These are phyloP conservation scores for Mortierella alpina DNA, from an alignment of 192 early-diverging fungal genomes.

Conservation along the genomic window DNA sequence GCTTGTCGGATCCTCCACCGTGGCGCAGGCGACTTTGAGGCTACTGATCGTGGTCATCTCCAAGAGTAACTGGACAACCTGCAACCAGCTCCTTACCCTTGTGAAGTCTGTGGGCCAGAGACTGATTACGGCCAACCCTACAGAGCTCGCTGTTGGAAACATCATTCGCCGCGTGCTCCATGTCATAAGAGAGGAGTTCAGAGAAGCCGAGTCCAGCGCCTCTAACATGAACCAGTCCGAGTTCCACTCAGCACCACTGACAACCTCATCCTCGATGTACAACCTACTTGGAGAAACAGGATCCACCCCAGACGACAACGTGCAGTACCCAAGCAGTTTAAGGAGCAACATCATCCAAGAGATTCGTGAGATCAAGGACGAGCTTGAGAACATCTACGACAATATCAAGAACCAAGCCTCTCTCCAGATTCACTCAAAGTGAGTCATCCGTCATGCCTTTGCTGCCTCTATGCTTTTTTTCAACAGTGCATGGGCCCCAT, in stretches of 20 bases:
- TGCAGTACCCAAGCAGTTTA: constrained; percentile 58
- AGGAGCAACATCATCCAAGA: constrained; percentile 84
- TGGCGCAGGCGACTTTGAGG: constrained; percentile 78
- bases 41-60: constrained; percentile 84
- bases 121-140: constrained; percentile 83
- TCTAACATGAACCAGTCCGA: constrained; percentile 19
- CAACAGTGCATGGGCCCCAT: not conserved
- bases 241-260: constrained; percentile 41
- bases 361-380: constrained; percentile 90
- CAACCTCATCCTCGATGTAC: constrained; percentile 68
- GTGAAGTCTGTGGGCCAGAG: constrained; percentile 77
- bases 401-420: constrained; percentile 87
- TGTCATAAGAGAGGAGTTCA: constrained; percentile 82
- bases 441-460: constrained; percentile 32
- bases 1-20: constrained; percentile 71
- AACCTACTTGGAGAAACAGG: constrained; percentile 71
- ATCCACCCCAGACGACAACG: constrained; percentile 43
- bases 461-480: constrained; percentile 3
- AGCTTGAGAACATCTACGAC: constrained; percentile 80
- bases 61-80: constrained; percentile 76
- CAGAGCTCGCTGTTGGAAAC: constrained; percentile 88
- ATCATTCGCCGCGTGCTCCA: constrained; percentile 86
- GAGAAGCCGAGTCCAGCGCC: constrained; percentile 47
- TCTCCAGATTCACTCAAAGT: constrained; percentile 96
- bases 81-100: constrained; percentile 64